Conservation (phyloP, 345 rosid species). For the Salix viminalis region DNA sequence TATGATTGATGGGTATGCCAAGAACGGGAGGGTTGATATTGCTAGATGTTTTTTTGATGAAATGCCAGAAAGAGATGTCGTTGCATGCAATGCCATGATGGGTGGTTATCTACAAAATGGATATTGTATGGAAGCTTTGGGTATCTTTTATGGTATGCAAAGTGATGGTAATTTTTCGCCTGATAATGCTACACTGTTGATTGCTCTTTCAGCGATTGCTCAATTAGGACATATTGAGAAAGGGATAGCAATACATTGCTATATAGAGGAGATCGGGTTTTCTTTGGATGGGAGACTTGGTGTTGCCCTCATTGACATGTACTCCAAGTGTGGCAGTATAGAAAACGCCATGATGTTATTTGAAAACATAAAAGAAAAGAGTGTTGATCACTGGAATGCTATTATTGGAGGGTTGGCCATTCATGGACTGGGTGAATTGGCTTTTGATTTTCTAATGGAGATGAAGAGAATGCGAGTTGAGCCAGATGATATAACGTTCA, state of each 20-base stretch:
- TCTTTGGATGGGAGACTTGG: constrained; percentile 36
- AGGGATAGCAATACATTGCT: constrained; percentile 32
- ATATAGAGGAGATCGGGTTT: constrained; percentile 20
- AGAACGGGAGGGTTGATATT: constrained; percentile 26
- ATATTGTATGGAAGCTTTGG: constrained; percentile 29
- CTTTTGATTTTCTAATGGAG: constrained; percentile 33
- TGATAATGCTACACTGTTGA: constrained; percentile 29
- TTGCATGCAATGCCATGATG: constrained; percentile 47
- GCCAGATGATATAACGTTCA: constrained; percentile 45
- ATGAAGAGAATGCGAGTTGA: constrained; percentile 31
- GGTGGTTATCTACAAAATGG: constrained; percentile 38
- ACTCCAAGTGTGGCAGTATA: constrained; percentile 47
- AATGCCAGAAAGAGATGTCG: constrained; percentile 40
- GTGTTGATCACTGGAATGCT: constrained; percentile 50
- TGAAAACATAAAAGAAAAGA: constrained; percentile 24
- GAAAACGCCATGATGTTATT: constrained; percentile 37
- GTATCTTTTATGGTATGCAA: constrained; percentile 33
- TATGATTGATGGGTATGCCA: constrained; percentile 44
- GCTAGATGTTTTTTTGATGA: constrained; percentile 34
- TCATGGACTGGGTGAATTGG: constrained; percentile 45
- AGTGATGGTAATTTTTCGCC: constrained; percentile 20
- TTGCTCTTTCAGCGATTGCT: constrained; percentile 38
- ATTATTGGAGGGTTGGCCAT: constrained; percentile 46
- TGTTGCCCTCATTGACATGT: constrained; percentile 47
- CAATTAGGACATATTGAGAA: constrained; percentile 29